A percentile compares a stretch with the other conserved stretches of the same genome.
Evolutionary conservation across 2,329 filamentous ascomycete genomes (phyloP).

Genomic region (Xylariales sp.): DNA sequence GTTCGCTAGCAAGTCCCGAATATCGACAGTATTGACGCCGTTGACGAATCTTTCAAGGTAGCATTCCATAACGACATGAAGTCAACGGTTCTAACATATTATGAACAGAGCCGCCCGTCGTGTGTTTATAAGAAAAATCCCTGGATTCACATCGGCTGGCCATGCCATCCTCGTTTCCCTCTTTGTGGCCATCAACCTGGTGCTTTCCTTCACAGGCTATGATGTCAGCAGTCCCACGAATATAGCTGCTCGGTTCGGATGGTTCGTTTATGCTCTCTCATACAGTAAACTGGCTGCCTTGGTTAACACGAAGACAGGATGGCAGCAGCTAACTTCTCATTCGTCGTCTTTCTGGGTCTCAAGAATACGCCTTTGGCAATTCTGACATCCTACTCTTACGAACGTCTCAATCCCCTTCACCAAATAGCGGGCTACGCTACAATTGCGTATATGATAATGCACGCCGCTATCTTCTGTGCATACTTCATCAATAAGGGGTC

Average conservation of each 20-base stretch:
- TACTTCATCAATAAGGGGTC: conserved; percentile 22
- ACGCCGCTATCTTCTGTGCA: conserved; percentile 29
- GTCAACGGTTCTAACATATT: not conserved
- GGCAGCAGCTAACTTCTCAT: conserved; percentile 36
- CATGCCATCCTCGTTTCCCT: conserved; percentile 30
- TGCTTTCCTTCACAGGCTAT: conserved; percentile 27
- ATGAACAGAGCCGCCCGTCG: conserved; percentile 11
- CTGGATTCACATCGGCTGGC: conserved; percentile 34
- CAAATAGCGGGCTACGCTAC: conserved; percentile 39
- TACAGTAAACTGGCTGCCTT: conserved; percentile 7
- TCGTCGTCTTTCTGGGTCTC: conserved; percentile 42
- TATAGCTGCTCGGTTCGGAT: conserved; percentile 26
- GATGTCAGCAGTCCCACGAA: conserved; percentile 20
- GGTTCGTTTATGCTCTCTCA: conserved; percentile 15
- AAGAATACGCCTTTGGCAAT: conserved; percentile 44
- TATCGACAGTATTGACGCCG: conserved; percentile 5
- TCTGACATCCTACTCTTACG: conserved; percentile 39
- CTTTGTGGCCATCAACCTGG: conserved; percentile 30
- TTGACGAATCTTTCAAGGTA: conserved; percentile 11
- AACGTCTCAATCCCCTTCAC: conserved; percentile 43
- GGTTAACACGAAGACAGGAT: conserved; percentile 32
- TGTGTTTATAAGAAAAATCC: conserved; percentile 25
- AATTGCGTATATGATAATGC: conserved; percentile 30
- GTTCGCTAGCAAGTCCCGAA: conserved; percentile 4
- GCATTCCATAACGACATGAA: not conserved